phyloP scores from a whole-genome alignment of 345 rosid genomes.

The Combretum micranthum region DNA sequence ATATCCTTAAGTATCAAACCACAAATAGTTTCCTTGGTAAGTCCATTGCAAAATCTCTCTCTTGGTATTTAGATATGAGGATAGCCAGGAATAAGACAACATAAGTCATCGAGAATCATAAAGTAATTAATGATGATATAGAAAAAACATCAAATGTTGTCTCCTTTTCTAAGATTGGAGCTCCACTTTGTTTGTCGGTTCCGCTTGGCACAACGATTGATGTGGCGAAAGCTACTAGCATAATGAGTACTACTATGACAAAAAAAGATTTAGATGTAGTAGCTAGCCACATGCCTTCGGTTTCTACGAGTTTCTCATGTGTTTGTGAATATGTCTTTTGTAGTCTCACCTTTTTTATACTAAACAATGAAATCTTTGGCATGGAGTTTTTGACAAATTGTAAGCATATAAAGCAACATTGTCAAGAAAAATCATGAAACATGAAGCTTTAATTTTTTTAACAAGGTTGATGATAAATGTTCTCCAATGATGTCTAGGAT shows the following conservation, averaged over 20 bases:
- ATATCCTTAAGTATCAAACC: too few species aligned
- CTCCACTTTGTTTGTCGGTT: constrained; percentile 10
- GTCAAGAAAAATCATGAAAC: too few species aligned
- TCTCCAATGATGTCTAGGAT: not conserved
- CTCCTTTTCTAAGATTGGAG: constrained; percentile 21
- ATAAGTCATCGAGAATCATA: constrained; percentile 32
- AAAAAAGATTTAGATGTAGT: constrained; percentile 40
- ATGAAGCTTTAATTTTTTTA: too few species aligned
- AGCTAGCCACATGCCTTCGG: constrained; percentile 40
- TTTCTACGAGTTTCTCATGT: constrained; percentile 25
- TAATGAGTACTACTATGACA: constrained; percentile 50
- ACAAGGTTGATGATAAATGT: too few species aligned
- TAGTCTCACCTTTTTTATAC: constrained; percentile 14
- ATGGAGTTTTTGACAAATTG: constrained; percentile 42
- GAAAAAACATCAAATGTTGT: constrained; percentile 32
- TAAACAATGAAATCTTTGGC: constrained; percentile 22
- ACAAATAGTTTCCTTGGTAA: constrained; percentile 29
- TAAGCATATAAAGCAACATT: not conserved
- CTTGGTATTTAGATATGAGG: constrained; percentile 37
- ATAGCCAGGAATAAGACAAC: constrained; percentile 32
- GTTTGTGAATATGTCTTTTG: constrained; percentile 31
- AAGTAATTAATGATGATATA: constrained; percentile 27
- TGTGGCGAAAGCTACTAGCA: constrained; percentile 47
- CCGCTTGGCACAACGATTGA: constrained; percentile 38
- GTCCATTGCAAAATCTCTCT: constrained; percentile 24